These are phyloP conservation scores for Stephanodiscus minutulus DNA, from an alignment of 108 stramenopile species.

Conservation along the genomic window DNA sequence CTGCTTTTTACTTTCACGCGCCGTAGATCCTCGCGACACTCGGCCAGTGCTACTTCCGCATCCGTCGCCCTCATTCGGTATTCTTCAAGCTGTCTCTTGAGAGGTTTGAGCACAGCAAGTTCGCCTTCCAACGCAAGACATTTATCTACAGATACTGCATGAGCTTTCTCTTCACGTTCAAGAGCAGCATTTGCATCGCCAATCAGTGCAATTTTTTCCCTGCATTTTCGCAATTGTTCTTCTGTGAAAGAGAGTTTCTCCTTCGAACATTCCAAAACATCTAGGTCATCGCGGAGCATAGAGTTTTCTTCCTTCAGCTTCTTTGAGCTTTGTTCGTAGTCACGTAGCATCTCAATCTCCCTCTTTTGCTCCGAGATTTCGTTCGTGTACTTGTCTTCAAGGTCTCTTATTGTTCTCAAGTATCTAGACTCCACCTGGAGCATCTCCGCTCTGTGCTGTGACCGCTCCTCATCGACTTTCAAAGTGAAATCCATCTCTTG, in stretches of 20 bases:
- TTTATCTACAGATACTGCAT: conserved; percentile 71
- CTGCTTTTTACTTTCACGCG: conserved; percentile 46
- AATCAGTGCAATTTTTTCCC: conserved; percentile 64
- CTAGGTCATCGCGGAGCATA: conserved; percentile 73
- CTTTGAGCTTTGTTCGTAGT: conserved; percentile 28
- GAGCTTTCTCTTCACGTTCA: conserved; percentile 77
- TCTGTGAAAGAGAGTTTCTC: conserved; percentile 56
- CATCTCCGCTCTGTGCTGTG: conserved; percentile 65
- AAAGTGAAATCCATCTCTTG: conserved; percentile 54
- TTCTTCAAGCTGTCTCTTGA: conserved; percentile 77
- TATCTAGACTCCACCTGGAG: conserved; percentile 64
- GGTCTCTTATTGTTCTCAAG: conserved; percentile 40
- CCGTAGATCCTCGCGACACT: conserved; percentile 61
- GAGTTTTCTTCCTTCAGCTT: conserved; percentile 58
- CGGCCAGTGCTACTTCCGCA: conserved; percentile 73
- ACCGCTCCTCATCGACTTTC: conserved; percentile 57
- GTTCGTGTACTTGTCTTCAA: conserved; percentile 33
- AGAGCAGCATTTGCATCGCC: conserved; percentile 75
- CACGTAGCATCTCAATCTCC: conserved; percentile 44
- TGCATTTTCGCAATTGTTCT: conserved; percentile 67
- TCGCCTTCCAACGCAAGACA: conserved; percentile 74
- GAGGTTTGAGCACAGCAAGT: conserved; percentile 59
- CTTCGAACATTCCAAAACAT: conserved; percentile 65
- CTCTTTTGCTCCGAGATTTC: conserved; percentile 45
- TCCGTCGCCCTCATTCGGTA: conserved; percentile 74